phyloP scores from a whole-genome alignment of 2,329 filamentous ascomycete species.

The Trichoderma aggressivum region DNA sequence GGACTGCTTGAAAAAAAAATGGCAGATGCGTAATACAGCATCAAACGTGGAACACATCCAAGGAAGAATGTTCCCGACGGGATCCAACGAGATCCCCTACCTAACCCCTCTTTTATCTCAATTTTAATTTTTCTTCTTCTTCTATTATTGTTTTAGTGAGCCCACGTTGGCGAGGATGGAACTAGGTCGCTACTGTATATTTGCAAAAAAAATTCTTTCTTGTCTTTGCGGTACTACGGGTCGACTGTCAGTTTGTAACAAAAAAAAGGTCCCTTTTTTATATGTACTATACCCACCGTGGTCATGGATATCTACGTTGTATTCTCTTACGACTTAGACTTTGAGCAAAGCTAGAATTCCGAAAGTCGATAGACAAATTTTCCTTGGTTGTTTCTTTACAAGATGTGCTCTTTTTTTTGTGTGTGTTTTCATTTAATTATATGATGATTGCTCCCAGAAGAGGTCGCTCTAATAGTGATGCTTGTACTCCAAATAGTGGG shows the following conservation, averaged over 20 bases:
- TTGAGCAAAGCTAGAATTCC: constrained; percentile 14
- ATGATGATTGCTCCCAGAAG: not conserved
- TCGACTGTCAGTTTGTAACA: constrained; percentile 2
- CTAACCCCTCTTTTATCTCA: not conserved
- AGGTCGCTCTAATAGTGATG: not conserved
- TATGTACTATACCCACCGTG: constrained; percentile 17
- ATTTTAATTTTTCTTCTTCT: not conserved
- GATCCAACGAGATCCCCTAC: not conserved
- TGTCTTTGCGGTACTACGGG: not conserved
- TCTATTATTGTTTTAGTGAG: not conserved
- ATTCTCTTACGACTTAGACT: constrained; percentile 13
- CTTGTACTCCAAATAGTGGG: not conserved
- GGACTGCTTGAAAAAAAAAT: not conserved
- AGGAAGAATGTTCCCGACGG: not conserved
- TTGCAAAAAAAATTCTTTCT: not conserved
- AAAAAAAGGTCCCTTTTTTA: not conserved
- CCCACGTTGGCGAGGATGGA: not conserved
- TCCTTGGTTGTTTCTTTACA: not conserved
- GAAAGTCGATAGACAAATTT: constrained; percentile 2
- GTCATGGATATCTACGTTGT: constrained; percentile 16
- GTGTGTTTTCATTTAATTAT: not conserved
- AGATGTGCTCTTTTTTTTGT: not conserved
- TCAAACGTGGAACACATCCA: not conserved
- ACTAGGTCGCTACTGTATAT: constrained; percentile 3
- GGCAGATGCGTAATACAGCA: constrained; percentile 9